A percentile compares a stretch with the other conserved stretches of the same genome.
Conservation (phyloP, 768 basidiomycete species). For the Pleurotus tuber-regium region DNA sequence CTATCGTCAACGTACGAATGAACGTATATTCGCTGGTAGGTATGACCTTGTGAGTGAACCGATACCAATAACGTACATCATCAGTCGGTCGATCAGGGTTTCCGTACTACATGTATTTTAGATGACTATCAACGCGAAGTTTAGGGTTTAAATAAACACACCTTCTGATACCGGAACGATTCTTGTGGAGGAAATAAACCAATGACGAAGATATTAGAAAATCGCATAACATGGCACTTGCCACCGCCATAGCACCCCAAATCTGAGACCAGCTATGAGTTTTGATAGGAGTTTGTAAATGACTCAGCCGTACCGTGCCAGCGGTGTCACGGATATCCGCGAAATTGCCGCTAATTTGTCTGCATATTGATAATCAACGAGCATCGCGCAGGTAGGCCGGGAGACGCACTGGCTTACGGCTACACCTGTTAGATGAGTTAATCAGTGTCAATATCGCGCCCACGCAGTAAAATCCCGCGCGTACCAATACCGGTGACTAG, state of each 20-base stretch:
- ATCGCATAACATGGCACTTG: slow-evolving; percentile 5
- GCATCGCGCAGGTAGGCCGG: too few species aligned
- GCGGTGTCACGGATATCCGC: neutral
- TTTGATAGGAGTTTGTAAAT: neutral
- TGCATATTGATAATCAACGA: neutral
- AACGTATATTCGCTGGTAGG: neutral
- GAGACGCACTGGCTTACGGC: neutral
- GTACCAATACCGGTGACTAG: neutral
- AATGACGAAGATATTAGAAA: neutral
- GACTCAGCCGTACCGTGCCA: neutral
- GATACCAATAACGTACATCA: slow-evolving; percentile 2
- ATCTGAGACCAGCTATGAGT: neutral
- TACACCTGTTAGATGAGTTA: neutral
- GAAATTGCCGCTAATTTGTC: neutral
- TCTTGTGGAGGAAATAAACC: slow-evolving; percentile 3
- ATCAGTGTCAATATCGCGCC: neutral
- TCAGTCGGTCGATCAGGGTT: neutral
- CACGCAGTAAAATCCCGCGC: neutral
- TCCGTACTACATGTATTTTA: neutral
- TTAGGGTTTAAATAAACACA: neutral
- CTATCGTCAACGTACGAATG: too few species aligned
- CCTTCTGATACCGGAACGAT: slow-evolving; percentile 5
- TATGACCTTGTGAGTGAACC: neutral
- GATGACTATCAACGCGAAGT: too few species aligned
- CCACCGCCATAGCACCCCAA: neutral